Evolutionary conservation across 805 yeast species (phyloP).

Genomic region (Danielozyma ontarioensis): DNA sequence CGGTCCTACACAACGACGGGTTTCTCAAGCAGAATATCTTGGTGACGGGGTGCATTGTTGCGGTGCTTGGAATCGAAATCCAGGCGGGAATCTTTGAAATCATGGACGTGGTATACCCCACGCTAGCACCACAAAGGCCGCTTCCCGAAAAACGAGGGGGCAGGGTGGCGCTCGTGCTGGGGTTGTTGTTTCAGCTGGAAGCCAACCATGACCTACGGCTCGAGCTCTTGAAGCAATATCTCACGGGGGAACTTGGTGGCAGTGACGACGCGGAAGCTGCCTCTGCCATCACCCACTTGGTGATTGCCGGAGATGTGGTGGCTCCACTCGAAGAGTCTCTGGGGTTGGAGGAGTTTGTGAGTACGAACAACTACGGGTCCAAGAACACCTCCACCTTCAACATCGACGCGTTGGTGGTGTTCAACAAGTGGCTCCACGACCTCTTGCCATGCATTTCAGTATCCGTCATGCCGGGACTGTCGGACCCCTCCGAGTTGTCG

Average conservation of each 20-base stretch:
- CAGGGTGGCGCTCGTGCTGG: conserved; percentile 72
- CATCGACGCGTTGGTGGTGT: conserved; percentile 41
- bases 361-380: conserved; percentile 44
- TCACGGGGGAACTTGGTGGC: conserved; percentile 64
- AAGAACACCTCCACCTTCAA: conserved; percentile 51
- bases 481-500: conserved; percentile 80
- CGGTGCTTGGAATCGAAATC: conserved; percentile 79
- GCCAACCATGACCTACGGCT: conserved; percentile 39
- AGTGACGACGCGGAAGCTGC: conserved; percentile 17
- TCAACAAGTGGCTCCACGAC: conserved; percentile 58
- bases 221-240: conserved; percentile 61
- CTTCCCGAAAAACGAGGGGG: conserved; percentile 18
- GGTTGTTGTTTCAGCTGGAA: conserved; percentile 53
- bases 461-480: conserved; percentile 75
- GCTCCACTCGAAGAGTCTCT: conserved; percentile 21
- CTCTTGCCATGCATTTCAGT: conserved; percentile 60
- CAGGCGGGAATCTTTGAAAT: conserved; percentile 81
- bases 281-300: conserved; percentile 41
- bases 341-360: conserved; percentile 21
- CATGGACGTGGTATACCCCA: conserved; percentile 74
- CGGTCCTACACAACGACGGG: conserved; percentile 59
- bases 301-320: conserved; percentile 73
- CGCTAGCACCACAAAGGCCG: conserved; percentile 51
- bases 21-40: conserved; percentile 50
- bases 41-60: conserved; percentile 88